Percentiles rank a stretch among this genome's conserved stretches.
Evolutionary conservation across 1,284 basidiomycete species (phyloP).

Genomic region (Chalciporus piperatoides): DNA sequence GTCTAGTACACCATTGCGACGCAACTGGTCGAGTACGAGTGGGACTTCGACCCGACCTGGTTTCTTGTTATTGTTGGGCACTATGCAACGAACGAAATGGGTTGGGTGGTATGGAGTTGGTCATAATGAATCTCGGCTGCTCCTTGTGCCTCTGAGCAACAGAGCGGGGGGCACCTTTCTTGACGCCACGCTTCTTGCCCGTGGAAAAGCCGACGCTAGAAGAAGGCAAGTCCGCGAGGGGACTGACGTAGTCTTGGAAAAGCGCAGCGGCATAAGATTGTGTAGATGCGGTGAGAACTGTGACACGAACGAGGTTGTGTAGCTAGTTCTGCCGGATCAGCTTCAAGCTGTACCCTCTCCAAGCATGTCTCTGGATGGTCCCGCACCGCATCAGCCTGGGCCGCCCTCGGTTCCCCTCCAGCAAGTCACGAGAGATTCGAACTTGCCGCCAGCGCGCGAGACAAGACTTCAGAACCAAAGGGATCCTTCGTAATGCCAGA

Average conservation of each 20-base stretch:
- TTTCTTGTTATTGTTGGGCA: constrained; percentile 91
- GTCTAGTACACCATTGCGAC: constrained; percentile 99
- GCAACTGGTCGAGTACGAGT: constrained; percentile 92
- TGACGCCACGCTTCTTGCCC: constrained; percentile 77
- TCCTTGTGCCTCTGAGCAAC: constrained; percentile 97
- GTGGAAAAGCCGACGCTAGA: constrained; percentile 41
- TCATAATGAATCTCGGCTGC: constrained; percentile 90
- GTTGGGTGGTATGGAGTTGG: constrained; percentile 93
- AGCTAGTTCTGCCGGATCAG: no score
- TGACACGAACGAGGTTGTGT: constrained; percentile 93
- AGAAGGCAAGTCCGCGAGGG: constrained; percentile 31
- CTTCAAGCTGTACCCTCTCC: no score
- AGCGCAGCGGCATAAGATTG: constrained; percentile 81
- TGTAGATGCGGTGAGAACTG: constrained; percentile 76
- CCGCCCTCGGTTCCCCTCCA: no score
- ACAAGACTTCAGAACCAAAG: no score
- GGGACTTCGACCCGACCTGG: constrained; percentile 92
- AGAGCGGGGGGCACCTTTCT: constrained; percentile 97
- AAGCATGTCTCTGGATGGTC: no score
- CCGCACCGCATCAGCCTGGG: no score
- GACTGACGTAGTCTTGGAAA: constrained; percentile 78
- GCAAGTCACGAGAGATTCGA: no score
- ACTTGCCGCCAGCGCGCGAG: no score
- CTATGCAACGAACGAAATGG: constrained; percentile 98
- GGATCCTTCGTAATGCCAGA: no score